Base-by-base conservation (phyloP, 371 early-diverging fungal species). In the Aphelidium insulamus region DNA sequence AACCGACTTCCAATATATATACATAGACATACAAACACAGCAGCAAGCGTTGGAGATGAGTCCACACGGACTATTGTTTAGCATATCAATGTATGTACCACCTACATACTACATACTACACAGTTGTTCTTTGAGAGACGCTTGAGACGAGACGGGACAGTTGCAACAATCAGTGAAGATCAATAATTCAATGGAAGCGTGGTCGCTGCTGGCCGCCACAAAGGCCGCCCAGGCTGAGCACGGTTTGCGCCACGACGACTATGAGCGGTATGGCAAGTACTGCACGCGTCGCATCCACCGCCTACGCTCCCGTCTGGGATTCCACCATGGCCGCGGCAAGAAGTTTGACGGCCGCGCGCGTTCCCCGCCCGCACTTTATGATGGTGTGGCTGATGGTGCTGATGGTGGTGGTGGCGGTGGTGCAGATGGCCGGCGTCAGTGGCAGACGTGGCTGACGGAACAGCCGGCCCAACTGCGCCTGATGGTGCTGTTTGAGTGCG, bases 191-290 rank as follows among this genome's bases (percentile, higher is more conserved):
- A n/a, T n/a, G n/a, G n/a, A n/a, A n/a, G n/a, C n/a, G n/a, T n/a
- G n/a, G n/a, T n/a, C n/a, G n/a, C n/a, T n/a, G n/a, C n/a, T n/a
- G n/a, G n/a, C n/a, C n/a, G n/a, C n/a, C n/a, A n/a, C n/a, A n/a
- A n/a, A n/a, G n/a, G n/a, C n/a, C n/a, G n/a, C n/a, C n/a, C n/a
- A n/a, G n/a, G n/a, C n/a, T n/a, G n/a, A n/a, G n/a, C n/a, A 80
- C 50, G 83, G 83, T 19, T 46, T 82, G 21, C 62, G 80, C 38
- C 79, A 77, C 35, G 65, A 77, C 45, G 83, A 82, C 39, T 78
- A 76, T 34, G 58, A 65, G 28, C 70, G 79, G 6, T 82, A 82
- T 43, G 55, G 72, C 66, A 61, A 70, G 36, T 69, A 69, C 36
- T 77, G 77, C 46, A 55, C 77, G 3, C 60, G 63, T 24, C 66